Conservation (phyloP, 768 basidiomycete species). For the Mycena rebaudengoi region DNA sequence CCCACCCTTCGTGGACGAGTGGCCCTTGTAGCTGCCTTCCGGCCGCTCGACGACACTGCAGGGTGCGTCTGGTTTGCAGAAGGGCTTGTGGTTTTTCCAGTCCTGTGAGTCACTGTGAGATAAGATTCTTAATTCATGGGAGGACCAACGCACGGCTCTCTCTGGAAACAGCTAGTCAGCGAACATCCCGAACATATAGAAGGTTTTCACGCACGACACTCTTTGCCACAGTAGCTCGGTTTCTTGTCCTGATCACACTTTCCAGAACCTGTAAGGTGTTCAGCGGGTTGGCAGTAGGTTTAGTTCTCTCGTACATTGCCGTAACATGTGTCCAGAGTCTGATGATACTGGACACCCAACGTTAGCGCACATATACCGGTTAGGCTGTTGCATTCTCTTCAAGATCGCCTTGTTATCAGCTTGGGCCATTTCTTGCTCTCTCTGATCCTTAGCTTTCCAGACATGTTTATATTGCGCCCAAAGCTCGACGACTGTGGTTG, state of each 20-base stretch:
- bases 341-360: background rate
- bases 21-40: slow-evolving; percentile 18
- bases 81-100: slow-evolving; percentile 48
- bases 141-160: background rate
- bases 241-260: slow-evolving; percentile 27
- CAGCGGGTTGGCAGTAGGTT: background rate
- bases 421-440: background rate
- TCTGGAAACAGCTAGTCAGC: background rate
- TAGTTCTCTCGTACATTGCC: background rate
- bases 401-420: background rate
- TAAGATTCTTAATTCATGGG: background rate
- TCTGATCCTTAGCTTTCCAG: background rate
- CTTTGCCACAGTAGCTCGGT: slow-evolving; percentile 25
- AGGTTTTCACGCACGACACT: slow-evolving; percentile 16
- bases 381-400: slow-evolving; percentile 22
- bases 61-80: slow-evolving; percentile 39
- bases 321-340: background rate
- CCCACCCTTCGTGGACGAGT: slow-evolving; percentile 1
- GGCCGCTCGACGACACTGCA: slow-evolving; percentile 39
- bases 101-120: slow-evolving; percentile 19
- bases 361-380: background rate
- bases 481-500: too few species aligned
- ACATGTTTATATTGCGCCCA: too few species aligned
- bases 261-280: slow-evolving; percentile 10
- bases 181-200: background rate